Percentiles rank a stretch among this genome's conserved stretches.
phyloP scores from a whole-genome alignment of 2,329 filamentous ascomycete species.

The Metarhizium rileyi region DNA sequence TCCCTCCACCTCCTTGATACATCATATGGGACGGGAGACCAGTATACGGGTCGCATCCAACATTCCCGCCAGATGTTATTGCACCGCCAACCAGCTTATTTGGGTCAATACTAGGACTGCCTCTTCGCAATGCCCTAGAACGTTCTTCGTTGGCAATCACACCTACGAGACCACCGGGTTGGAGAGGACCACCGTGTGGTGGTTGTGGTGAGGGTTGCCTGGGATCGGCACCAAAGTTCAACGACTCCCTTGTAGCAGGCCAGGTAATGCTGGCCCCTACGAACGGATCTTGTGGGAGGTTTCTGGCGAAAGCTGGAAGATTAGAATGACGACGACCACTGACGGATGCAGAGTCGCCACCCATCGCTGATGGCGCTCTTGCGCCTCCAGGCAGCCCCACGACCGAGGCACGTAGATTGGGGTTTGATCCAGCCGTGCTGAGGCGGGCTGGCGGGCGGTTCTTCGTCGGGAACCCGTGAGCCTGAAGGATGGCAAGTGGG shows the following conservation, averaged over 20 bases:
- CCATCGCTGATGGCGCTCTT: conserved; percentile 44
- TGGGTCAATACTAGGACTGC: conserved; percentile 59
- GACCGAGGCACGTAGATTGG: conserved; percentile 54
- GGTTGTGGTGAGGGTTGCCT: conserved; percentile 27
- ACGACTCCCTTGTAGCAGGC: conserved; percentile 61
- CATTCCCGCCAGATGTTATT: conserved; percentile 26
- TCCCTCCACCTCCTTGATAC: conserved; percentile 22
- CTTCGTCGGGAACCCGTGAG: conserved; percentile 78
- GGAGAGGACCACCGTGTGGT: conserved; percentile 28
- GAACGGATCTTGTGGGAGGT: conserved; percentile 78
- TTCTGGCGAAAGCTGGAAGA: conserved; percentile 73
- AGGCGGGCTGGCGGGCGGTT: conserved; percentile 64
- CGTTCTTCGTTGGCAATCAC: conserved; percentile 83
- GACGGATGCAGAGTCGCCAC: conserved; percentile 35
- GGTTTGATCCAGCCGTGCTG: conserved; percentile 56
- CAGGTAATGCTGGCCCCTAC: conserved; percentile 69
- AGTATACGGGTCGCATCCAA: conserved; percentile 36
- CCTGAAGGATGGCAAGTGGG: conserved; percentile 74
- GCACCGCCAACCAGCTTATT: conserved; percentile 26
- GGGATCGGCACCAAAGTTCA: conserved; percentile 54
- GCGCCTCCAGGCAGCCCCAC: conserved; percentile 33
- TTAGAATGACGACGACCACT: conserved; percentile 27
- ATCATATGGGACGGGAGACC: conserved; percentile 37
- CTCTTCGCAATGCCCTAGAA: conserved; percentile 65
- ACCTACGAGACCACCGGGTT: conserved; percentile 72